Percentiles rank a stretch among this genome's conserved stretches.
Conservation (phyloP, 1,284 basidiomycete species). For the Moesziomyces sp. region DNA sequence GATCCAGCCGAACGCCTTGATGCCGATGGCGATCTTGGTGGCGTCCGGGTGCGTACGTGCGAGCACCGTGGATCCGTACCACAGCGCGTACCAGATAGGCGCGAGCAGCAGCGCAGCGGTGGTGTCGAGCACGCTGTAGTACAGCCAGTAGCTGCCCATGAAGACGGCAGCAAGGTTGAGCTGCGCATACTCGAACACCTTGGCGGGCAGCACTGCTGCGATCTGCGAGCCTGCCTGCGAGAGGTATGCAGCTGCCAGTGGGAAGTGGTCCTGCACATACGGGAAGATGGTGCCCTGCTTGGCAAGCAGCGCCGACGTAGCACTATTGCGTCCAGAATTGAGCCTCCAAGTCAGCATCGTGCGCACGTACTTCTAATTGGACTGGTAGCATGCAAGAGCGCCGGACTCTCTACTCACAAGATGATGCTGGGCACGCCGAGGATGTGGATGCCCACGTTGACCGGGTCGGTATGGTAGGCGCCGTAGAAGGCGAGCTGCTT, state of each 20-base stretch:
- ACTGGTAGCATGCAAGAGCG: not conserved
- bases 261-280: slow-evolving; percentile 28
- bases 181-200: slow-evolving; percentile 32
- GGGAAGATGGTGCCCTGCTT: slow-evolving; percentile 44
- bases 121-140: slow-evolving; percentile 55
- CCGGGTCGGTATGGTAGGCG: slow-evolving; percentile 58
- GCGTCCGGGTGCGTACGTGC: slow-evolving; percentile 34
- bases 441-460: slow-evolving; percentile 62
- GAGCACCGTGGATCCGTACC: slow-evolving; percentile 29
- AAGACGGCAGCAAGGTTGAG: slow-evolving; percentile 41
- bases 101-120: slow-evolving; percentile 46
- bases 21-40: slow-evolving; percentile 26
- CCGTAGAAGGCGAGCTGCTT: slow-evolving; percentile 63
- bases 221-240: slow-evolving; percentile 28
- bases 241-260: slow-evolving; percentile 37
- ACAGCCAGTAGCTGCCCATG: slow-evolving; percentile 52
- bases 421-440: slow-evolving; percentile 59
- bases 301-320: slow-evolving; percentile 27
- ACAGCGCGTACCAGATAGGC: slow-evolving; percentile 49
- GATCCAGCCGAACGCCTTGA: slow-evolving; percentile 54
- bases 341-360: no score
- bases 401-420: slow-evolving; percentile 21
- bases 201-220: slow-evolving; percentile 20
- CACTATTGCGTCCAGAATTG: slow-evolving; percentile 9
- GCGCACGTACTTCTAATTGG: not conserved